Percentiles rank a stretch among this genome's conserved stretches.
Conservation (phyloP, 2,329 filamentous ascomycete species). For the Beauveria sp. region DNA sequence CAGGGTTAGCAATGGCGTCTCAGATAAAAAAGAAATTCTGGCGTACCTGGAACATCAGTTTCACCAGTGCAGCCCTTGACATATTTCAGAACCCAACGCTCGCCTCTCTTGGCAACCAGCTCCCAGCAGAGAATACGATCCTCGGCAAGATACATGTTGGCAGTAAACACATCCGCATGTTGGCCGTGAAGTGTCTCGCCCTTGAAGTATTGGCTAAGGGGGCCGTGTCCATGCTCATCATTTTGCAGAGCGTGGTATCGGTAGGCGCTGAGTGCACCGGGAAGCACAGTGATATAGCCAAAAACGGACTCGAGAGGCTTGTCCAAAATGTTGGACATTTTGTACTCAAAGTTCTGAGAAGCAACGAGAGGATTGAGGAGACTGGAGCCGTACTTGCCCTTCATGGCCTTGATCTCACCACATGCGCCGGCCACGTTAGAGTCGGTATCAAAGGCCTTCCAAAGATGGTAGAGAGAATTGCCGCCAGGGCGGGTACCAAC, state of each 20-base stretch:
- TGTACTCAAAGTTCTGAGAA: slow-evolving; percentile 98
- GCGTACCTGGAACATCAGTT: slow-evolving; percentile 90
- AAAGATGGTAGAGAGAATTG: slow-evolving; percentile 92
- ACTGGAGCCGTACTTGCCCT: slow-evolving; percentile 74
- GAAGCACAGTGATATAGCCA: slow-evolving; percentile 94
- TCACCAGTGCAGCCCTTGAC: slow-evolving; percentile 95
- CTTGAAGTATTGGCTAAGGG: slow-evolving; percentile 97
- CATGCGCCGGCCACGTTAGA: slow-evolving; percentile 96
- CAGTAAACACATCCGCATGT: slow-evolving; percentile 93
- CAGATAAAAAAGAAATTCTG: background rate
- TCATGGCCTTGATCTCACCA: slow-evolving; percentile 95
- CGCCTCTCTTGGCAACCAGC: slow-evolving; percentile 86
- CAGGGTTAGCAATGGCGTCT: background rate
- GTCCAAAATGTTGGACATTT: slow-evolving; percentile 98
- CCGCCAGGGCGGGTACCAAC: slow-evolving; percentile 87
- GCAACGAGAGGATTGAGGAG: slow-evolving; percentile 91
- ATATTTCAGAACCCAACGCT: slow-evolving; percentile 96
- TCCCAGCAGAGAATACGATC: slow-evolving; percentile 92
- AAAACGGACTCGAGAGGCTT: slow-evolving; percentile 97
- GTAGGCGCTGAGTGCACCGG: slow-evolving; percentile 90
- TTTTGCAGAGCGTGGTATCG: slow-evolving; percentile 95
- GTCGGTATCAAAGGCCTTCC: slow-evolving; percentile 98
- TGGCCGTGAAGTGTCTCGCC: slow-evolving; percentile 94
- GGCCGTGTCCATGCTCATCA: slow-evolving; percentile 89
- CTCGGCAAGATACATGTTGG: slow-evolving; percentile 91